These are phyloP conservation scores for Ceratobasidium sp. DNA, from an alignment of 1,284 basidiomycete genomes.

Conservation along the genomic window DNA sequence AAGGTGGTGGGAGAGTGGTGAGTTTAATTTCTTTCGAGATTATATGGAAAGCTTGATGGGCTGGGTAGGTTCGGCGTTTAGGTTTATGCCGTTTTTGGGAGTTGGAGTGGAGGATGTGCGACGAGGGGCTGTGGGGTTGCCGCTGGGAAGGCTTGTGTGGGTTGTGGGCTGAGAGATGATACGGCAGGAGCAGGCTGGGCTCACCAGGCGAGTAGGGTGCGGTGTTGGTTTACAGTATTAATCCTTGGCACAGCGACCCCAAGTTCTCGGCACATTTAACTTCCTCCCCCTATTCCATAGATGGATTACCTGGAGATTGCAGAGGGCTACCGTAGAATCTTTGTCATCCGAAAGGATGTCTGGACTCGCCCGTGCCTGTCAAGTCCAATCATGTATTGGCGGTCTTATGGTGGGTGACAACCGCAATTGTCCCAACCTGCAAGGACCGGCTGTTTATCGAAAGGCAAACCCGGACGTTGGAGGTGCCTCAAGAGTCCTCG, in stretches of 20 bases:
- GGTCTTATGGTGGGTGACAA: constrained; percentile 85
- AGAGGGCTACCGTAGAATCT: constrained; percentile 65
- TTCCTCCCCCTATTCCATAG: constrained; percentile 53
- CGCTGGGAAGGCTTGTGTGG: constrained; percentile 65
- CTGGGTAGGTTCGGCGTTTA: constrained; percentile 63
- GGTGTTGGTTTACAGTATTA: constrained; percentile 44
- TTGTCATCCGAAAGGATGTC: constrained; percentile 67
- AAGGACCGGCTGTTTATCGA: constrained; percentile 85
- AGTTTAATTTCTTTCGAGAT: constrained; percentile 50
- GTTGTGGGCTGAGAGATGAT: constrained; percentile 62
- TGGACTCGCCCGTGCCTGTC: constrained; percentile 85
- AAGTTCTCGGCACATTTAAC: constrained; percentile 64
- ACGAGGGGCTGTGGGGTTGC: constrained; percentile 61
- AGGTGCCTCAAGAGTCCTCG: constrained; percentile 76
- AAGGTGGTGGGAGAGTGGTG: constrained; percentile 73
- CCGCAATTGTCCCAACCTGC: constrained; percentile 79
- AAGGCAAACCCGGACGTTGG: constrained; percentile 66
- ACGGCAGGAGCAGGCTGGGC: constrained; percentile 60
- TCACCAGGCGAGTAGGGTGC: constrained; percentile 60
- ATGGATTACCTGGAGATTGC: constrained; percentile 57
- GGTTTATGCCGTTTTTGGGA: constrained; percentile 79
- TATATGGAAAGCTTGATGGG: background rate
- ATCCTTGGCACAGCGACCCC: constrained; percentile 61
- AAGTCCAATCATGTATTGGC: constrained; percentile 81
- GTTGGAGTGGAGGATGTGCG: constrained; percentile 3